A percentile compares a stretch with the other conserved stretches of the same genome.
phyloP scores from a whole-genome alignment of 2,329 filamentous ascomycete species.

The Fusarium protoensiforme region DNA sequence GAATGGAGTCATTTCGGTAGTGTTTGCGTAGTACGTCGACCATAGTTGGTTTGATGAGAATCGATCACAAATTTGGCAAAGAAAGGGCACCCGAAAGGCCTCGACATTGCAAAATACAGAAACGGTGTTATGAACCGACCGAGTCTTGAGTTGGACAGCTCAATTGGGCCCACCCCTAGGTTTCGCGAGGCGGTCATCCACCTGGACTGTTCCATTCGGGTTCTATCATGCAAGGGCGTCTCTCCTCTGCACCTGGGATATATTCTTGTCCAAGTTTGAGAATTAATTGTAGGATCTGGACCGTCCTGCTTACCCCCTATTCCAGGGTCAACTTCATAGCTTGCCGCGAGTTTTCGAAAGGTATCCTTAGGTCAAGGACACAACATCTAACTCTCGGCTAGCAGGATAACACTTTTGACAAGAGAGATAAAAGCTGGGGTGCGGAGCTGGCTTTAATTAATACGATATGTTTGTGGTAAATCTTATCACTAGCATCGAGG shows the following conservation, averaged over 20 bases:
- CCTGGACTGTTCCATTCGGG: background rate
- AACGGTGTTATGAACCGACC: background rate
- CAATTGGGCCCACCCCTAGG: background rate
- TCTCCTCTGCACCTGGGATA: background rate
- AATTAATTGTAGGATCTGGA: background rate
- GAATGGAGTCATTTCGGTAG: background rate
- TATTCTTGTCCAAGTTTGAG: background rate
- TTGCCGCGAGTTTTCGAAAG: background rate
- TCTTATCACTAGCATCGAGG: background rate
- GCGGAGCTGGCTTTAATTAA: background rate
- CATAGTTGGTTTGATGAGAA: background rate
- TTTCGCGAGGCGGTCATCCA: background rate
- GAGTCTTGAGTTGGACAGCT: background rate
- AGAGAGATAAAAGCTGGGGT: background rate
- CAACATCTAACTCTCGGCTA: background rate
- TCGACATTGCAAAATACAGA: background rate
- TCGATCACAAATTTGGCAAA: too few relatives aligned
- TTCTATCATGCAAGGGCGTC: background rate
- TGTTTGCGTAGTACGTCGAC: background rate
- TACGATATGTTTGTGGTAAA: background rate
- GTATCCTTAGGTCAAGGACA: background rate
- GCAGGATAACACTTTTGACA: background rate
- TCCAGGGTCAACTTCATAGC: background rate
- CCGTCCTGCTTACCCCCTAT: background rate
- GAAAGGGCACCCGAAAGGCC: background rate